These are phyloP conservation scores for Diplotaxis tenuifolia DNA, from an alignment of 345 rosid genomes.

Conservation along the genomic window DNA sequence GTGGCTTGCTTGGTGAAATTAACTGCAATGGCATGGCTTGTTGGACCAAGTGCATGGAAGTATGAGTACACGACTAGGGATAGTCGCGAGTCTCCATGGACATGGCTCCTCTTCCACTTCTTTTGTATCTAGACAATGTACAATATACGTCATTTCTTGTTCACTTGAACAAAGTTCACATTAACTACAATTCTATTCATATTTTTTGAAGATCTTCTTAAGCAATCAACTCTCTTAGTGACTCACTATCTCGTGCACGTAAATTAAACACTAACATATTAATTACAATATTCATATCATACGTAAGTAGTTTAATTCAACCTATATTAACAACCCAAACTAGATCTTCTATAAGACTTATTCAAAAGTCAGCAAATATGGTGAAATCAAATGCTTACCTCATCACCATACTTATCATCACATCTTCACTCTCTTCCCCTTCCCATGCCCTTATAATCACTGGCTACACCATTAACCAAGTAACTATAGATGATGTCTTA, in stretches of 20 bases:
- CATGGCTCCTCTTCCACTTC: conserved; percentile 53
- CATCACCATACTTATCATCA: not conserved
- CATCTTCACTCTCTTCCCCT: not conserved
- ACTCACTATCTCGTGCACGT: not conserved
- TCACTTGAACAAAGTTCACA: not conserved
- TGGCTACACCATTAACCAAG: not conserved
- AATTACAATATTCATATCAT: not conserved
- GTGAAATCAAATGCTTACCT: not conserved
- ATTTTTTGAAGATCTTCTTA: not conserved
- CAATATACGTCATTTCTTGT: too few relatives aligned
- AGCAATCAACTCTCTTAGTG: not conserved
- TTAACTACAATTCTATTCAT: not conserved
- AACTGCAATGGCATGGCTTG: conserved; percentile 62
- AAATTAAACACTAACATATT: not conserved
- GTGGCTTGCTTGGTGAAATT: conserved; percentile 88
- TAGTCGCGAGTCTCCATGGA: conserved; percentile 58
- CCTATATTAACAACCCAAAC: too few relatives aligned
- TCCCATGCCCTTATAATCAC: not conserved
- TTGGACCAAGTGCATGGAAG: conserved; percentile 87
- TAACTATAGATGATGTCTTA: too few relatives aligned
- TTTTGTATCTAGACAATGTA: conserved; percentile 14
- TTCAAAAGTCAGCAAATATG: not conserved
- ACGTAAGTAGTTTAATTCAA: too few relatives aligned
- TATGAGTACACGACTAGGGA: conserved; percentile 44
- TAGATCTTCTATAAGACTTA: not conserved